phyloP scores from a whole-genome alignment of 176 grass and related monocot genomes.

The Oryza coarctata region DNA sequence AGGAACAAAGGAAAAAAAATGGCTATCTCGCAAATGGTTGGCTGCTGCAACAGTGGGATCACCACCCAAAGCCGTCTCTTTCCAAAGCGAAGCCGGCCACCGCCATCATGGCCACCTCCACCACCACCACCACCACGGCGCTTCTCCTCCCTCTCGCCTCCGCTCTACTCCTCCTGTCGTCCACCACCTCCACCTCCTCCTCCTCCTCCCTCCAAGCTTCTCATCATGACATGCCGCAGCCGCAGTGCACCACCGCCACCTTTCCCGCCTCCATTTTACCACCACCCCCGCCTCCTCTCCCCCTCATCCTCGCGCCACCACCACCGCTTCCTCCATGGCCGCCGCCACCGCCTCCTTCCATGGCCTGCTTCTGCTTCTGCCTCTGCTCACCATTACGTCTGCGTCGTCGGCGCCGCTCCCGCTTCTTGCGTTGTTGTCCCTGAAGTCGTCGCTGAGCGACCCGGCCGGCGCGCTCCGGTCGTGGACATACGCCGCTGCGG shows the following conservation, averaged over 20 bases:
- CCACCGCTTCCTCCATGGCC: conserved; percentile 18
- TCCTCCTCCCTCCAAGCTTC: conserved; percentile 28
- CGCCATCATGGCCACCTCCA: conserved; percentile 35
- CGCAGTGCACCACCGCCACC: conserved; percentile 34
- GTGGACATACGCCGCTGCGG: conserved; percentile 62
- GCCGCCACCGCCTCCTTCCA: conserved; percentile 11
- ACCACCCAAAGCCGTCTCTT: not conserved
- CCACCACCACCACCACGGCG: conserved; percentile 5
- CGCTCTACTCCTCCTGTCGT: conserved; percentile 34
- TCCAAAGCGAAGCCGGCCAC: conserved; percentile 34
- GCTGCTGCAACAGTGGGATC: not conserved
- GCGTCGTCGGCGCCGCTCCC: conserved; percentile 55
- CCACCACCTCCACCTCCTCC: conserved; percentile 20
- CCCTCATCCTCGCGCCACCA: not conserved
- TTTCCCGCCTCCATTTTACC: conserved; percentile 60
- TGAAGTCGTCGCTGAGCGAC: conserved; percentile 64
- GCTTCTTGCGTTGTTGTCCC: conserved; percentile 63
- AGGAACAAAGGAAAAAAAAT: not conserved
- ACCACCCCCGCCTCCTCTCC: conserved; percentile 22
- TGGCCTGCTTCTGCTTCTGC: conserved; percentile 39
- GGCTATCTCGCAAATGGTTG: not conserved
- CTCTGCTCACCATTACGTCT: conserved; percentile 37
- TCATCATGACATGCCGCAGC: conserved; percentile 61
- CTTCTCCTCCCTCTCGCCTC: conserved; percentile 18
- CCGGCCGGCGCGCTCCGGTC: conserved; percentile 46